Conservation (phyloP, 129 eudicot genomes). For the Centrapalus pauciflorus region DNA sequence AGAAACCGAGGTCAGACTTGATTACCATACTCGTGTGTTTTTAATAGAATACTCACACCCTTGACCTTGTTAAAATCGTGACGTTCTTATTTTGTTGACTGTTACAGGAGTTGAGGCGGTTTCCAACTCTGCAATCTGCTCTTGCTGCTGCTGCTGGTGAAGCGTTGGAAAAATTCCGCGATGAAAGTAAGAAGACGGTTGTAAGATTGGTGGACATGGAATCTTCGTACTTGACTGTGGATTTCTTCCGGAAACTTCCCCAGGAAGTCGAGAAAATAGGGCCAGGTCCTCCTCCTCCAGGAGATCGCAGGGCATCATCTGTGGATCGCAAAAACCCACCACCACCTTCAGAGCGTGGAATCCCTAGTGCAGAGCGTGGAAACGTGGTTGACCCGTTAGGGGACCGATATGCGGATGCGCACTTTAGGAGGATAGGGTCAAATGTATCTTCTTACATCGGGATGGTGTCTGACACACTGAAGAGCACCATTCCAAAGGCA, state of each 20-base stretch:
- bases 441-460: slow-evolving; percentile 56
- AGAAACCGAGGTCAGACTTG: slow-evolving; percentile 53
- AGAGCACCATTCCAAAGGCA: slow-evolving; percentile 58
- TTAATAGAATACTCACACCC: background rate
- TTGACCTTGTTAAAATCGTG: background rate
- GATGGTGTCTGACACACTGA: slow-evolving; percentile 52
- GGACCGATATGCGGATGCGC: slow-evolving; percentile 49
- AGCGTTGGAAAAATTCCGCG: slow-evolving; percentile 59
- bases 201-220: slow-evolving; percentile 67
- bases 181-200: slow-evolving; percentile 62
- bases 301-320: slow-evolving; percentile 32
- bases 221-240: slow-evolving; percentile 52
- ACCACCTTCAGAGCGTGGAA: slow-evolving; percentile 20
- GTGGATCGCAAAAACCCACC: slow-evolving; percentile 36
- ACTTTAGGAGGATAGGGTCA: slow-evolving; percentile 53
- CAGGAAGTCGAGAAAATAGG: slow-evolving; percentile 49
- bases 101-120: slow-evolving; percentile 56
- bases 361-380: slow-evolving; percentile 24
- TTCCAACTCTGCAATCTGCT: slow-evolving; percentile 52
- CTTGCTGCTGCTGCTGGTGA: slow-evolving; percentile 50
- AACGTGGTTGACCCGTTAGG: slow-evolving; percentile 34
- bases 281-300: slow-evolving; percentile 24
- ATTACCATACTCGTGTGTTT: background rate
- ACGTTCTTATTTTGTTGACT: background rate
- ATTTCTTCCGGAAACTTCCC: slow-evolving; percentile 62